A percentile compares a stretch with the other conserved stretches of the same genome.
phyloP scores from a whole-genome alignment of 257 asterid species.

The Fraxinus cuspidata region DNA sequence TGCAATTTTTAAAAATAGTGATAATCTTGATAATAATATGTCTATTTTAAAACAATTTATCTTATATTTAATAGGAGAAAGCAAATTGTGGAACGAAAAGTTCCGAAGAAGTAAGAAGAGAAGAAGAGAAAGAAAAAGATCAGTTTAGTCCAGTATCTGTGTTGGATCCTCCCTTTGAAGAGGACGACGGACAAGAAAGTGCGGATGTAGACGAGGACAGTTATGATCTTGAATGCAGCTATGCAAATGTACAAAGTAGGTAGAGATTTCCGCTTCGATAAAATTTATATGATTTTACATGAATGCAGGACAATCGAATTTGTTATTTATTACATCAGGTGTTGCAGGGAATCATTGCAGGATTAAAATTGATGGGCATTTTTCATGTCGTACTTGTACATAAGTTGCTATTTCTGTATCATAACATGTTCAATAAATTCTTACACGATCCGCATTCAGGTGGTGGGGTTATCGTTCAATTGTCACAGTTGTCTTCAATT shows the following conservation, averaged over 20 bases:
- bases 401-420: too few relatives aligned
- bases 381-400: too few relatives aligned
- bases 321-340: too few relatives aligned
- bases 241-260: conserved; percentile 77
- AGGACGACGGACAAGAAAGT: conserved; percentile 15
- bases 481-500: too few relatives aligned
- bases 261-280: background rate
- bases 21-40: background rate
- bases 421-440: too few relatives aligned
- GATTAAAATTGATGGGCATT: too few relatives aligned
- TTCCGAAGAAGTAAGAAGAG: conserved; percentile 23
- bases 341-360: too few relatives aligned
- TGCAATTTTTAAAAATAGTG: background rate
- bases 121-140: conserved; percentile 57
- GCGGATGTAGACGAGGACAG: conserved; percentile 39
- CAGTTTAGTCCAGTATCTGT: conserved; percentile 86
- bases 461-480: too few relatives aligned
- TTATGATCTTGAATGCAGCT: conserved; percentile 60
- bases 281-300: too few relatives aligned
- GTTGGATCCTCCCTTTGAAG: conserved; percentile 61
- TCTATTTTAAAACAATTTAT: background rate
- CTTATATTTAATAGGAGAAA: conserved; percentile 36
- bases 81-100: conserved; percentile 29
- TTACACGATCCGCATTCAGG: too few relatives aligned
- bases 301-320: background rate